Evolutionary conservation across 2,329 filamentous ascomycete species (phyloP).

Genomic region (Fusarium redolens): DNA sequence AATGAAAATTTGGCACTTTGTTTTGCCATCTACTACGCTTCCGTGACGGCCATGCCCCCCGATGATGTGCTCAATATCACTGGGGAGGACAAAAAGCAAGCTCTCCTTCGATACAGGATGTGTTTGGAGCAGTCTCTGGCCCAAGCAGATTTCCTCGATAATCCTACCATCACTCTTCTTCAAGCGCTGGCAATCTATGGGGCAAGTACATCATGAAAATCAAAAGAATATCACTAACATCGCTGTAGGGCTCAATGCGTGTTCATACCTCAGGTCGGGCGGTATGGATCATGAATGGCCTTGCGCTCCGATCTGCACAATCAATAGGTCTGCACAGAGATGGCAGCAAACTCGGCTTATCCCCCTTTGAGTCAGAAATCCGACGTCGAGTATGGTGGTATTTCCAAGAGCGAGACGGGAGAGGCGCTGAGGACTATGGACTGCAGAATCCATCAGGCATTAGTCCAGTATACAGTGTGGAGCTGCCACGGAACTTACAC

Average conservation of each 20-base stretch:
- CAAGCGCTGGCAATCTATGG: conserved; percentile 54
- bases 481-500: conserved; percentile 67
- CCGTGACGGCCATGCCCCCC: conserved; percentile 54
- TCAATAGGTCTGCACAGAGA: conserved; percentile 67
- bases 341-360: conserved; percentile 56
- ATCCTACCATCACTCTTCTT: conserved; percentile 50
- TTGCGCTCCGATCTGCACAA: conserved; percentile 60
- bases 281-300: conserved; percentile 56
- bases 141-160: conserved; percentile 54
- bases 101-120: conserved; percentile 46
- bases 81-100: conserved; percentile 37
- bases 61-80: conserved; percentile 50
- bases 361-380: conserved; percentile 66
- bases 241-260: conserved; percentile 44
- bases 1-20: conserved; percentile 52
- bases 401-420: conserved; percentile 61
- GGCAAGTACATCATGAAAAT: conserved; percentile 37
- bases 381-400: conserved; percentile 67
- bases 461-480: conserved; percentile 52
- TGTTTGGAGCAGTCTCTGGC: conserved; percentile 54
- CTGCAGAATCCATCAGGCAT: conserved; percentile 35
- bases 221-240: background rate
- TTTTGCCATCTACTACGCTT: conserved; percentile 62
- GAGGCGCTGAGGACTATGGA: conserved; percentile 68
- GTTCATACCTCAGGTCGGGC: conserved; percentile 50